Percentiles rank a stretch among this genome's conserved stretches.
Evolutionary conservation across 345 rosid species (phyloP).

Genomic region (Kernera saxatilis): DNA sequence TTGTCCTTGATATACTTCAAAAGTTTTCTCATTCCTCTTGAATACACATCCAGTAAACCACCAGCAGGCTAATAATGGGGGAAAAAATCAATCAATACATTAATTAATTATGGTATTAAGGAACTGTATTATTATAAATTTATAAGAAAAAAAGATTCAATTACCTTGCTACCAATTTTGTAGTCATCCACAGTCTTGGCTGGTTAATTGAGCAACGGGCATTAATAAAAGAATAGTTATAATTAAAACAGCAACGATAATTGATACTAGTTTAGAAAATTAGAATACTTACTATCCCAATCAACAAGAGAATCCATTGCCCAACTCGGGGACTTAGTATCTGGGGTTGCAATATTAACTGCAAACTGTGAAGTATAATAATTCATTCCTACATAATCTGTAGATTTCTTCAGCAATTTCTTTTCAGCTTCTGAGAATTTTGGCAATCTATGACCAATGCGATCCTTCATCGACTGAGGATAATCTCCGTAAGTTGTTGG

Average conservation of each 20-base stretch:
- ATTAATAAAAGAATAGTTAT: not conserved
- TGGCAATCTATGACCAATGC: slow-evolving; percentile 40
- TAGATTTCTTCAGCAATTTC: slow-evolving; percentile 26
- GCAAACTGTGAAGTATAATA: slow-evolving; percentile 37
- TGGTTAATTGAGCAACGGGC: not conserved
- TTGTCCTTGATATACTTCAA: slow-evolving; percentile 34
- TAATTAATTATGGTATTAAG: not conserved
- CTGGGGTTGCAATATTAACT: not conserved
- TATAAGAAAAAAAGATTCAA: not conserved
- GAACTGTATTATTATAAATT: not conserved
- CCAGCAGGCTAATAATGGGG: slow-evolving; percentile 3
- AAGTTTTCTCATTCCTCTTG: slow-evolving; percentile 30
- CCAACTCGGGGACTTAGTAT: slow-evolving; percentile 28
- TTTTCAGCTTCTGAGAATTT: slow-evolving; percentile 36
- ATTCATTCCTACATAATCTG: slow-evolving; percentile 46
- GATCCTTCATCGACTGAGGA: slow-evolving; percentile 39
- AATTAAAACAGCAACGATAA: not conserved
- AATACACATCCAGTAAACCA: slow-evolving; percentile 24
- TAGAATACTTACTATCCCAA: slow-evolving; percentile 30
- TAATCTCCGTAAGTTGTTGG: slow-evolving; percentile 47
- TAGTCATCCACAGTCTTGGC: slow-evolving; percentile 9
- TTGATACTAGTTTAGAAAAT: not conserved
- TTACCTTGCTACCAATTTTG: slow-evolving; percentile 32
- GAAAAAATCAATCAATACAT: not conserved
- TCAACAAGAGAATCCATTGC: slow-evolving; percentile 30